Base-by-base conservation (phyloP, 2,329 filamentous ascomycete genomes). In the Fusarium cicatricum region DNA sequence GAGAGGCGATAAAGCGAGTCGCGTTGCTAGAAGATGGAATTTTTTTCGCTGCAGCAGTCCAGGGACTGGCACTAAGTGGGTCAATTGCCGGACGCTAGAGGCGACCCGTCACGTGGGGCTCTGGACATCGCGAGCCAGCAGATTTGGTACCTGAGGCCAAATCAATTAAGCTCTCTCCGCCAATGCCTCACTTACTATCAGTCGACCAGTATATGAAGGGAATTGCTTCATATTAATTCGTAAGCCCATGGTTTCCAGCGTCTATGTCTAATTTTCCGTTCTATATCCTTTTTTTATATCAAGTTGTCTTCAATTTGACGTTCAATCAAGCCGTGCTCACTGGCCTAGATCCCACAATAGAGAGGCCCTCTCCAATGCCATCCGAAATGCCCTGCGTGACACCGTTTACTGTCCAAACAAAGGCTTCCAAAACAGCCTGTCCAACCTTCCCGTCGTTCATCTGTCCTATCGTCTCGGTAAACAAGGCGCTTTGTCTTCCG, bases 351-450 rank as follows among this genome's bases (percentile, higher is more conserved):
- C 67, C 59, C 34, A 68, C 58, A 15, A 64, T 69, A 3, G 69
- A 66, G 14, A 74, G 57, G 9, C 72, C 72, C 54, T 74, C 72
- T 15, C 77, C 74, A 80, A 82, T 76, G 6, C 89, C 87, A 63
- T 91, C 86, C 64, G 86, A 85, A 36, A 91, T 76, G 0, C 89
- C 90, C 12, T 85, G 87, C 2, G 85, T 81, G 44, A 91, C 75
- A 16, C 86, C 84, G 58, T 87, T 81, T 2, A 89, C 72, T 66
- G 85, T 82, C 85, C 88, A 91, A 3, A 81, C 70, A 3, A 82
- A 79, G 10, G 83, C 68, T 28, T 84, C 82, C 15, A 82, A 78
- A 17, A 90, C 69, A 3, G 79, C 76, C 57, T 85, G 80, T 0
- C 87, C 86, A n/a, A 90, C 74, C 55, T 80, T 83, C 0, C 88